Percentiles rank a stretch among this genome's conserved stretches.
Evolutionary conservation across 768 basidiomycete genomes (phyloP).

Genomic region (Mycena metata): DNA sequence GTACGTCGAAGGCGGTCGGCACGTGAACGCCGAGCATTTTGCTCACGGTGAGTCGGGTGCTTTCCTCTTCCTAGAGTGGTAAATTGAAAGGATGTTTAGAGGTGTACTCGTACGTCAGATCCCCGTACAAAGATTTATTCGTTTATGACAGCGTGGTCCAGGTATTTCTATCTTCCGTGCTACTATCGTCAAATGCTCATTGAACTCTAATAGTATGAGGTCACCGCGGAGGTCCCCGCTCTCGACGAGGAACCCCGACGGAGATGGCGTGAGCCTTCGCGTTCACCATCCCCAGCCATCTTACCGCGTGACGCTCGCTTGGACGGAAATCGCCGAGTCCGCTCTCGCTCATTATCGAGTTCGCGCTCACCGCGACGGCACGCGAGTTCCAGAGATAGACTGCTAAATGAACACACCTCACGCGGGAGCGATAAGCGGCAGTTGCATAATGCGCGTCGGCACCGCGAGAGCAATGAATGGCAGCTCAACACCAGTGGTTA

Average conservation of each 20-base stretch:
- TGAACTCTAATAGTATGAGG: conserved; percentile 21
- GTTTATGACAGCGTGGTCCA: conserved; percentile 87
- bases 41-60: conserved; percentile 79
- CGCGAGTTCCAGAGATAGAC: conserved; percentile 18
- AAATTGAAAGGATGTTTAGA: conserved; percentile 60
- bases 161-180: conserved; percentile 56
- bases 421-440: conserved; percentile 24
- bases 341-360: conserved; percentile 13
- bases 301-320: conserved; percentile 13
- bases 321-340: conserved; percentile 8
- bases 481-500: neutral
- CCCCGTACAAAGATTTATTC: conserved; percentile 87
- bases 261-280: conserved; percentile 29
- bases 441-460: conserved; percentile 5
- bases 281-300: conserved; percentile 17
- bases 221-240: conserved; percentile 17
- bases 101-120: conserved; percentile 89
- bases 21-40: conserved; percentile 90
- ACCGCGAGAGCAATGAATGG: conserved; percentile 4
- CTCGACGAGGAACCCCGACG: conserved; percentile 29
- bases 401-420: conserved; percentile 22
- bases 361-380: conserved; percentile 6
- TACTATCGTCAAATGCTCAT: conserved; percentile 8
- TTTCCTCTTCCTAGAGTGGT: conserved; percentile 10
- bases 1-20: conserved; percentile 67